Base-by-base conservation (phyloP, 2,329 filamentous ascomycete genomes). In the Penicillium palitans region DNA sequence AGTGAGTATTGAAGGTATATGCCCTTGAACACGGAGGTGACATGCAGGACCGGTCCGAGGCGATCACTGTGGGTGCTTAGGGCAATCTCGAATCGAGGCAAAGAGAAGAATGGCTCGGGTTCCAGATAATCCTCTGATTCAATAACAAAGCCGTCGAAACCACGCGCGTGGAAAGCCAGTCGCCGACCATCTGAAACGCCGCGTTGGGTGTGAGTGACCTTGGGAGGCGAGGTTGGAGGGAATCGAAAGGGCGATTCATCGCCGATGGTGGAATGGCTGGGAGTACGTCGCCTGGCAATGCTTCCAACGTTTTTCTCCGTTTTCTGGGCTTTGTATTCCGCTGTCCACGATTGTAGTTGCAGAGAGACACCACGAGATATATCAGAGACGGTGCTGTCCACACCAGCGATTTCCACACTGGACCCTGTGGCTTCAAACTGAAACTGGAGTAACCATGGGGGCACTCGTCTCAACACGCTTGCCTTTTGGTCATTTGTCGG, bases 1-100 rank as follows among this genome's bases (percentile, higher is more conserved):
- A 99, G 83, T 0, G 96, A 99, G 71, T 98, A 98, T 51, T 96
- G 89, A 8, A 96, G 70, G 60, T 90, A 86, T 2, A 99, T 77
- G 6, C 90, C 91, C 65, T 89, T 89, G 21, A 95, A 83, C 52
- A 90, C 85, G 0, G 91, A 90, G 65, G 96, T 91, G 44, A 98
- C 77, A 70, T 98, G 91, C 69, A 97, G 90, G 6, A 96, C 82
- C 0, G 92, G 90, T 0, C 93, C 93, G 68, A 96, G 90, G 31
- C 85, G 85, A 73, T 99, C 95, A 63, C 90, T 96, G 4, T 87
- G 82, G 0, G 95, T 96, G 29, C 89, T 91, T 56, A 98, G 84
- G 1, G 90, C 89, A 29, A 97, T 81, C 71, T 99, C 95, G 66
- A 96, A 91, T 35, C 89, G 86, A 29, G 96, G 95, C 59, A 99